Evolutionary conservation across 1,284 basidiomycete genomes (phyloP).

Genomic region (Cerrena zonata): DNA sequence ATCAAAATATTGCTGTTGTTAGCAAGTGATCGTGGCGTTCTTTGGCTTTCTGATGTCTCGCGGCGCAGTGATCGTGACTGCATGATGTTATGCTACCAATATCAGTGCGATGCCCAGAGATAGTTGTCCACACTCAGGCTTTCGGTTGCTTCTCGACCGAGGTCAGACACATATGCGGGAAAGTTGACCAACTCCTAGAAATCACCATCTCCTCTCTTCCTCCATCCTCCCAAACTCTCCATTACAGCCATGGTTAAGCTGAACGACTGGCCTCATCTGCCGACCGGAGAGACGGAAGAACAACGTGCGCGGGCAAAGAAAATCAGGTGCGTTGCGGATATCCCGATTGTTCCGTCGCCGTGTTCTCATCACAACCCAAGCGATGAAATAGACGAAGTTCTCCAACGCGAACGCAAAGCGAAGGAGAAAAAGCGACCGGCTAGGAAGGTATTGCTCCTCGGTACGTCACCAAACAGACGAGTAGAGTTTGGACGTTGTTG

Average conservation of each 20-base stretch:
- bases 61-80: background rate
- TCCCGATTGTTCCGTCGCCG: background rate
- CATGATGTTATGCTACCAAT: too few relatives aligned
- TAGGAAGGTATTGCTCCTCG: constrained; percentile 16
- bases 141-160: background rate
- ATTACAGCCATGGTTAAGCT: constrained; percentile 5
- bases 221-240: background rate
- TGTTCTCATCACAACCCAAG: constrained; percentile 3
- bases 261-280: constrained; percentile 14
- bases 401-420: constrained; percentile 13
- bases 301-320: constrained; percentile 9
- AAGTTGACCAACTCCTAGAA: background rate
- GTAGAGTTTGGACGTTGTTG: background rate
- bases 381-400: constrained; percentile 16
- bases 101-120: background rate
- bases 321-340: constrained; percentile 9
- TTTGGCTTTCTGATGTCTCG: background rate
- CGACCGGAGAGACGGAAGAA: constrained; percentile 9
- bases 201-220: constrained; percentile 2
- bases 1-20: background rate
- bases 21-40: background rate
- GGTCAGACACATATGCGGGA: background rate
- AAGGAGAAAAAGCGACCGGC: constrained; percentile 13
- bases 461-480: too few relatives aligned
- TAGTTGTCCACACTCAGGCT: background rate